phyloP scores from a whole-genome alignment of 257 asterid genomes.

The Fraxinus excelsior region DNA sequence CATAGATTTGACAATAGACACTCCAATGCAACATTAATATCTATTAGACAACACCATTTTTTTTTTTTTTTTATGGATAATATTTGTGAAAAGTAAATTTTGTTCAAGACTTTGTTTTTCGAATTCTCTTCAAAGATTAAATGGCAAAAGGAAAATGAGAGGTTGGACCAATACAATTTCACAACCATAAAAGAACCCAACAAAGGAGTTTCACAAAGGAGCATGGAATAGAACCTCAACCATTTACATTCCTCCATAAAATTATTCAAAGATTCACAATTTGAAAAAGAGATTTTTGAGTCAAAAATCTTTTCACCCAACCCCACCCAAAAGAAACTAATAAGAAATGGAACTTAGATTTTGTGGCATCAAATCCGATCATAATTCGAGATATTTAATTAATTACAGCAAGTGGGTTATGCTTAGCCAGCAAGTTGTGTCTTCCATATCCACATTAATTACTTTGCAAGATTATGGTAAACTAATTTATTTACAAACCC shows the following conservation, averaged over 20 bases:
- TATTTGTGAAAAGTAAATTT: no score
- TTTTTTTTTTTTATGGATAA: no score
- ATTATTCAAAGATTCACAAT: slow-evolving; percentile 33
- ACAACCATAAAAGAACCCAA: neutral
- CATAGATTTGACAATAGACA: neutral
- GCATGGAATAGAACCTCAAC: slow-evolving; percentile 17
- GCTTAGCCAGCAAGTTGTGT: slow-evolving; percentile 11
- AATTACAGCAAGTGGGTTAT: slow-evolving; percentile 25
- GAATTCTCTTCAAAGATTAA: slow-evolving; percentile 30
- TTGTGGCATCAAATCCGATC: slow-evolving; percentile 35
- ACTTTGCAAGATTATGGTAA: slow-evolving; percentile 26
- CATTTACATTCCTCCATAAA: slow-evolving; percentile 27
- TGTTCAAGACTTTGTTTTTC: neutral
- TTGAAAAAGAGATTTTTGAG: slow-evolving; percentile 18
- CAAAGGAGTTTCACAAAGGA: slow-evolving; percentile 38
- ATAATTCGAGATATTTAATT: neutral
- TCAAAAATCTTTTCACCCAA: slow-evolving; percentile 28
- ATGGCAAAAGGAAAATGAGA: slow-evolving; percentile 17
- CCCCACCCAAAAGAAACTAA: slow-evolving; percentile 28
- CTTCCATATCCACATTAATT: neutral
- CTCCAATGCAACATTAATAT: neutral
- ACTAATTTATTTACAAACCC: slow-evolving; percentile 17
- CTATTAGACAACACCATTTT: neutral
- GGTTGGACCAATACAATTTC: slow-evolving; percentile 5
- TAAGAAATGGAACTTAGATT: slow-evolving; percentile 13